A percentile compares a stretch with the other conserved stretches of the same genome.
Evolutionary conservation across 345 rosid genomes (phyloP).

Genomic region (Lepidium africanum): DNA sequence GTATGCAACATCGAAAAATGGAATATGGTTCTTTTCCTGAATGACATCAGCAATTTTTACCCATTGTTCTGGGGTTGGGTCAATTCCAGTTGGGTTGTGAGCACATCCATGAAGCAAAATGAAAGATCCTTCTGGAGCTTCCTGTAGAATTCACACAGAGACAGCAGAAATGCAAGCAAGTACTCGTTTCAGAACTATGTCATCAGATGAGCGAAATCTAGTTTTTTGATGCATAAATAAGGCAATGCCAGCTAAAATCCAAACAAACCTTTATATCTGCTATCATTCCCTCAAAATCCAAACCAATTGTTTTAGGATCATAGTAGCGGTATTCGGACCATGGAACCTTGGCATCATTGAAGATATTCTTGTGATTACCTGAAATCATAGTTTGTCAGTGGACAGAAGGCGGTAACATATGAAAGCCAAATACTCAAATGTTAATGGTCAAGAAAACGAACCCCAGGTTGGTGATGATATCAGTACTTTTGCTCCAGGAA

Average conservation of each 20-base stretch:
- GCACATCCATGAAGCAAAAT: slow-evolving; percentile 98
- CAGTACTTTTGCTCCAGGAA: slow-evolving; percentile 79
- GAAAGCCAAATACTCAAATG: neutral
- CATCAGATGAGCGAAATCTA: neutral
- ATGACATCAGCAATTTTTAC: slow-evolving; percentile 78
- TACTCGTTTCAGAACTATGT: neutral
- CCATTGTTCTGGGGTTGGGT: slow-evolving; percentile 96
- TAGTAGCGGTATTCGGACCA: slow-evolving; percentile 97
- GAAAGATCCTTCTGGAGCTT: slow-evolving; percentile 91
- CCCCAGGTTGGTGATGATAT: slow-evolving; percentile 98
- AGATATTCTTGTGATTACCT: slow-evolving; percentile 97
- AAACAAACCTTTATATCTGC: slow-evolving; percentile 71
- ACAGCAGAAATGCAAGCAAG: neutral
- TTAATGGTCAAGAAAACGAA: slow-evolving; percentile 14
- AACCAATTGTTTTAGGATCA: slow-evolving; percentile 94
- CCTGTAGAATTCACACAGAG: slow-evolving; percentile 35
- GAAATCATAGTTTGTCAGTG: slow-evolving; percentile 16
- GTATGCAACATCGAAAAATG: slow-evolving; percentile 96
- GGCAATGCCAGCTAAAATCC: neutral
- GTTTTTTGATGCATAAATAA: neutral
- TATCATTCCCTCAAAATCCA: slow-evolving; percentile 98
- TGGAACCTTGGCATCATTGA: slow-evolving; percentile 90
- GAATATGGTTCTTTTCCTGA: slow-evolving; percentile 89
- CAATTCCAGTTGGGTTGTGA: slow-evolving; percentile 98
- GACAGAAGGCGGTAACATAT: neutral